Conservation (phyloP, 1,284 basidiomycete genomes). For the Heterobasidion occidentale region DNA sequence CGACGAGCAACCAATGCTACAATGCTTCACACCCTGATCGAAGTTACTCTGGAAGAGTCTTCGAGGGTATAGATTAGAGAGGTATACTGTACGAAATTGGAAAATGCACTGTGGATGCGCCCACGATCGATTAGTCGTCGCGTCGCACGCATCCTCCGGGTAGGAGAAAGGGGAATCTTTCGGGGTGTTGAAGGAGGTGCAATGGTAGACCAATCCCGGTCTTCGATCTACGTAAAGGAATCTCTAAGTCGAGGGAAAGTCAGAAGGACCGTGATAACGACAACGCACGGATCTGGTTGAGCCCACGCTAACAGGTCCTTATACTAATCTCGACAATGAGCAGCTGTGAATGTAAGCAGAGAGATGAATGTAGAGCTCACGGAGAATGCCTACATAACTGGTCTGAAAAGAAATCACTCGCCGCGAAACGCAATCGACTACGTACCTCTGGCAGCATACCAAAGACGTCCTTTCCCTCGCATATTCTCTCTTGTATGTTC, state of each 20-base stretch:
- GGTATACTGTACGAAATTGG: too few relatives aligned
- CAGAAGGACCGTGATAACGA: too few relatives aligned
- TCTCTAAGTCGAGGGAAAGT: too few relatives aligned
- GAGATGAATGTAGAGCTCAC: background rate
- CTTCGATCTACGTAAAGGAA: too few relatives aligned
- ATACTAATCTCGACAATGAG: background rate
- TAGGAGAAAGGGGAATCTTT: background rate
- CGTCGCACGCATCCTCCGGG: background rate
- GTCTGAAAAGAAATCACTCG: background rate
- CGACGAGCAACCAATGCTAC: too few relatives aligned
- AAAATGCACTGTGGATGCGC: too few relatives aligned
- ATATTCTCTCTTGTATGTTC: conserved; percentile 53
- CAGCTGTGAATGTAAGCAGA: background rate
- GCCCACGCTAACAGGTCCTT: too few relatives aligned
- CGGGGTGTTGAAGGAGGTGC: background rate
- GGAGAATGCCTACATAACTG: background rate
- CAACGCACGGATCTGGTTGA: too few relatives aligned
- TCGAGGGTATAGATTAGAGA: too few relatives aligned
- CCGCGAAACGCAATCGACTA: conserved; percentile 9
- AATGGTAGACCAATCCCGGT: background rate
- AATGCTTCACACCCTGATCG: too few relatives aligned
- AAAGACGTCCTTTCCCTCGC: conserved; percentile 57
- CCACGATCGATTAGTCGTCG: too few relatives aligned
- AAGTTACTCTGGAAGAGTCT: too few relatives aligned
- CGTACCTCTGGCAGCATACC: conserved; percentile 63